Base-by-base conservation (phyloP, 108 stramenopile genomes). In the Seminavis robusta region DNA sequence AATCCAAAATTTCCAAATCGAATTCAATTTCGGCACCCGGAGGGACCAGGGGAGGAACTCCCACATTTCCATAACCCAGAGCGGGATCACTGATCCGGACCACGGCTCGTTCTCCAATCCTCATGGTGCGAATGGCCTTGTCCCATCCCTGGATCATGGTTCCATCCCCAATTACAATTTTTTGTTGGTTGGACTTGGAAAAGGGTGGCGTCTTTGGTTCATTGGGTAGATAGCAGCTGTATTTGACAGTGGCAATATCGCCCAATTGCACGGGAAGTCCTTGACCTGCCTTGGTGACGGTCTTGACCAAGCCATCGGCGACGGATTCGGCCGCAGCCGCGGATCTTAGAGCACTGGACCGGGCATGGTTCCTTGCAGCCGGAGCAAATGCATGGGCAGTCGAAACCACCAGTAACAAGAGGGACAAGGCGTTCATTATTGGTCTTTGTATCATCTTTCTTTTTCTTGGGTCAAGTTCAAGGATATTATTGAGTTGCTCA, bases 141-240 rank as follows among this genome's bases (percentile, higher is more conserved):
- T 91, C 90, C 86, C 86, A 91, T n/a, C 81, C 86, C 10, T 54
- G 59, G 34, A 91, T 77, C 90, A 91, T 91, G 40, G 66, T 59
- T 3, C 86, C 81, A 50, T 88, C 90, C 7, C 83, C 79, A 15
- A 76, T 77, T 3, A 74, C 68, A 47, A 75, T 50, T 59, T 75
- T 74, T 55, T 80, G 73, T 4, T 37, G 25, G 29, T 53, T 39
- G 2, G 77, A 69, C 32, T 41, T 37, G 33, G 77, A 68, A 36
- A 79, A 66, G 26, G 64, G 61, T 20, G 32, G 28, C 0, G 34
- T 53, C 0, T 46, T 44, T 11, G 37, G n/a, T 16, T 58, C 58
- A 11, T 48, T 39, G 8, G 61, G 61, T 15, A 67, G 6, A 51
- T 73, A 80, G 23, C 73, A 74, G 9, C 52, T 67, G 42, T 80